These are phyloP conservation scores for Raphidocelis subcapitata DNA, from an alignment of 139 green algal species.

Conservation along the genomic window DNA sequence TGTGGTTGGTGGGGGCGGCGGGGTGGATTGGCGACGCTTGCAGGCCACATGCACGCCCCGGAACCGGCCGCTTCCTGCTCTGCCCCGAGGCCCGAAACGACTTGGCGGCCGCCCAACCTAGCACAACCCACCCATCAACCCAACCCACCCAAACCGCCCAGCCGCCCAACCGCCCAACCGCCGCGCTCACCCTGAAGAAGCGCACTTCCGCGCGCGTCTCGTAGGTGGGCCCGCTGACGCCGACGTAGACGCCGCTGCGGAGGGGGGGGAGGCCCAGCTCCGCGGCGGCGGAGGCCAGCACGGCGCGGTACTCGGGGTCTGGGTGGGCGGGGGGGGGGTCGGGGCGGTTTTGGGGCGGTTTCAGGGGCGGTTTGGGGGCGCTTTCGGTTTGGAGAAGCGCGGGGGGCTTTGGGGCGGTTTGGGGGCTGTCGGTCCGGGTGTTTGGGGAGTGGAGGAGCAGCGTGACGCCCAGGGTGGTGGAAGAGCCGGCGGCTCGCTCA, in stretches of 20 bases:
- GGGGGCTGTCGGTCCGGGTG: too few relatives aligned
- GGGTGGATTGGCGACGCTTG: too few relatives aligned
- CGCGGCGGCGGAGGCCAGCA: not conserved
- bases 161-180: slow-evolving; percentile 19
- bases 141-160: slow-evolving; percentile 20
- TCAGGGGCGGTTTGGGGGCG: too few relatives aligned
- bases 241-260: slow-evolving; percentile 22
- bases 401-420: too few relatives aligned
- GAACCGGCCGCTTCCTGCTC: slow-evolving; percentile 16
- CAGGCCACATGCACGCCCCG: slow-evolving; percentile 18
- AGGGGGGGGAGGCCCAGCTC: slow-evolving; percentile 11
- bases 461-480: too few relatives aligned
- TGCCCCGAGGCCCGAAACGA: slow-evolving; percentile 24
- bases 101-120: slow-evolving; percentile 7
- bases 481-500: too few relatives aligned
- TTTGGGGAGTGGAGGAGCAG: too few relatives aligned
- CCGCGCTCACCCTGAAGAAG: slow-evolving; percentile 20
- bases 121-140: slow-evolving; percentile 21
- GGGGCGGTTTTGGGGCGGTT: too few relatives aligned
- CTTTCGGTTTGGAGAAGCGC: too few relatives aligned
- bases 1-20: too few relatives aligned
- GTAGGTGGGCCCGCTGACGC: slow-evolving; percentile 28
- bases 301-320: not conserved
- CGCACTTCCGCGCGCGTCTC: slow-evolving; percentile 32
- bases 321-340: too few relatives aligned